Percentiles rank a stretch among this genome's conserved stretches.
These are phyloP conservation scores for Chloromonas sp. DNA, from an alignment of 163 green algal species.

Conservation along the genomic window DNA sequence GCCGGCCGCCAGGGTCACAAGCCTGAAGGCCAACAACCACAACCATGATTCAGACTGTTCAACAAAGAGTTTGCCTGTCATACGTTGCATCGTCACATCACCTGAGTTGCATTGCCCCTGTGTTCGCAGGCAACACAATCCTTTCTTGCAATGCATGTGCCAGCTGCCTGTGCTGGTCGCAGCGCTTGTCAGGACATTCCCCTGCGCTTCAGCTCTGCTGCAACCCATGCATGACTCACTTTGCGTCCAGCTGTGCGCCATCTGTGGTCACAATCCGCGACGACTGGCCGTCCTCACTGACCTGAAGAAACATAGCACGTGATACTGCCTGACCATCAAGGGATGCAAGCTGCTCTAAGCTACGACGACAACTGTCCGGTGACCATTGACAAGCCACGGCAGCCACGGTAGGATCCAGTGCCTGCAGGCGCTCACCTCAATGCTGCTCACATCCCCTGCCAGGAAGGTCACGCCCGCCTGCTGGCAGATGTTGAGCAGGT, in stretches of 20 bases:
- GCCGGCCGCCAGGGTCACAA: conserved; percentile 80
- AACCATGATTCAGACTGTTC: neutral
- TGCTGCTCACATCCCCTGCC: conserved; percentile 31
- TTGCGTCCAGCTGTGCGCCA: neutral
- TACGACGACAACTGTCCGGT: too few species aligned
- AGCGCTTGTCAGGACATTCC: too few species aligned
- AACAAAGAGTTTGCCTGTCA: neutral
- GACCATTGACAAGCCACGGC: too few species aligned
- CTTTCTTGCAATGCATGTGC: too few species aligned
- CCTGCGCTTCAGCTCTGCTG: too few species aligned
- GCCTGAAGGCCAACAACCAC: conserved; percentile 19
- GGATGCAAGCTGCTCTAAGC: too few species aligned
- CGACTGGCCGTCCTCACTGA: neutral
- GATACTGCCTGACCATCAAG: too few species aligned
- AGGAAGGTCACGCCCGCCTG: conserved; percentile 71
- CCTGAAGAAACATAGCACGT: too few species aligned
- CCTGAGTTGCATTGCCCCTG: neutral
- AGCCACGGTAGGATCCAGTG: neutral
- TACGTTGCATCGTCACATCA: neutral
- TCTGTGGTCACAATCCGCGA: neutral
- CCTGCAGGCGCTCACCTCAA: neutral
- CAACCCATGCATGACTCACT: neutral
- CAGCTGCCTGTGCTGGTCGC: too few species aligned
- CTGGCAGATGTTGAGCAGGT: conserved; percentile 40
- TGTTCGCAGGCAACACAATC: too few species aligned